Evolutionary conservation across 148 eudicot species (phyloP).

Genomic region (Cornus kousa): DNA sequence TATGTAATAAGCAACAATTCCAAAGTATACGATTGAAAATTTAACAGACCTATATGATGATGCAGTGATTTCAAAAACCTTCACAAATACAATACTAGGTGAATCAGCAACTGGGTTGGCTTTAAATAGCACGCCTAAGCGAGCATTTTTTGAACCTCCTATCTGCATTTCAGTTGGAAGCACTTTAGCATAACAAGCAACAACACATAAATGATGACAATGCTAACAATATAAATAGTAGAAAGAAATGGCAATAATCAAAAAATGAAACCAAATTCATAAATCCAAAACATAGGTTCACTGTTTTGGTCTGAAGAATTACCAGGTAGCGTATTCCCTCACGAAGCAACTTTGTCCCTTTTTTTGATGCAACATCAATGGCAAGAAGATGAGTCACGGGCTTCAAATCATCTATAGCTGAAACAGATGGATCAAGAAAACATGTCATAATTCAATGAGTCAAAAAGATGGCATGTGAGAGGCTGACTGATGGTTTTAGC

Average conservation of each 20-base stretch:
- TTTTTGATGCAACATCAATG: slow-evolving; percentile 67
- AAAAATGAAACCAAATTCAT: slow-evolving; percentile 1
- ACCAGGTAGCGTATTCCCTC: slow-evolving; percentile 94
- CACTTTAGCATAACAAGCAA: neutral
- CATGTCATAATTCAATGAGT: slow-evolving; percentile 12
- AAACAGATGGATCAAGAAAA: slow-evolving; percentile 21
- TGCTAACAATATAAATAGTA: neutral
- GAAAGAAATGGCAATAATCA: slow-evolving; percentile 4
- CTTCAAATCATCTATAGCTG: slow-evolving; percentile 86
- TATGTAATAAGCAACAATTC: no score
- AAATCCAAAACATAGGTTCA: neutral
- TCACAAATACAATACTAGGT: slow-evolving; percentile 59
- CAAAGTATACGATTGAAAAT: neutral
- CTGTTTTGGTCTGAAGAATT: slow-evolving; percentile 18
- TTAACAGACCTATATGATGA: slow-evolving; percentile 64
- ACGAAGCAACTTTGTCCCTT: slow-evolving; percentile 71
- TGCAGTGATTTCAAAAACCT: slow-evolving; percentile 60
- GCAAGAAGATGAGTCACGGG: slow-evolving; percentile 93
- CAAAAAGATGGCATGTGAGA: slow-evolving; percentile 8
- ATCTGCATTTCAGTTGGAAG: slow-evolving; percentile 39
- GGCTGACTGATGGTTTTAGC: slow-evolving; percentile 3
- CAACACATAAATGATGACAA: neutral
- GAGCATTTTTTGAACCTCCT: slow-evolving; percentile 70
- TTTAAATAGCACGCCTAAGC: slow-evolving; percentile 78
- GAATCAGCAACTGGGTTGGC: slow-evolving; percentile 40